These are phyloP conservation scores for Plantago elongata DNA, from an alignment of 257 asterid species.

Conservation along the genomic window DNA sequence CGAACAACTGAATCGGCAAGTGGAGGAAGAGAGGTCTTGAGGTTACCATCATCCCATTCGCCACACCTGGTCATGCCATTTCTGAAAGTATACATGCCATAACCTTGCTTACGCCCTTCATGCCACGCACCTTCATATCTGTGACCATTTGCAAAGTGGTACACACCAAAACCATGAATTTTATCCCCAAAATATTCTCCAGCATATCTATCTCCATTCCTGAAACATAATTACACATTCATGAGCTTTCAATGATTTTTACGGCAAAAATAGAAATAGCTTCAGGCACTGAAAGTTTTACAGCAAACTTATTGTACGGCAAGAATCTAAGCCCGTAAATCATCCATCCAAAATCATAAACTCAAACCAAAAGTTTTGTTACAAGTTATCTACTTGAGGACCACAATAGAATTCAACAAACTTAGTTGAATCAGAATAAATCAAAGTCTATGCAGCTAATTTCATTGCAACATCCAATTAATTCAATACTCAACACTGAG, in stretches of 20 bases:
- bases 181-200: conserved; percentile 89
- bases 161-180: conserved; percentile 84
- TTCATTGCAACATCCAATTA: conserved; percentile 21
- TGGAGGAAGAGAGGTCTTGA: conserved; percentile 37
- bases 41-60: conserved; percentile 73
- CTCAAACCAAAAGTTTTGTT: neutral
- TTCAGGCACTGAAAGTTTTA: neutral
- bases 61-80: conserved; percentile 59
- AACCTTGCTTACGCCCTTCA: conserved; percentile 89
- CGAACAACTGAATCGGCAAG: conserved; percentile 40
- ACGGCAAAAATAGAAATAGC: neutral
- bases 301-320: neutral
- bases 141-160: conserved; percentile 78
- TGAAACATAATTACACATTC: conserved; percentile 16
- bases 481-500: neutral
- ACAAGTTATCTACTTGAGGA: conserved; percentile 23
- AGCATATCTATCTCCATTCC: conserved; percentile 78
- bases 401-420: conserved; percentile 18
- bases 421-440: conserved; percentile 14
- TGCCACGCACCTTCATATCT: conserved; percentile 95
- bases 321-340: neutral
- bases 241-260: neutral
- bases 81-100: conserved; percentile 68
- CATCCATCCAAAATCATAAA: neutral
- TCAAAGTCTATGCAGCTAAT: conserved; percentile 18